A percentile compares a stretch with the other conserved stretches of the same genome.
Conservation (phyloP, 208 protist genomes). For the Trypanosoma cruzi region DNA sequence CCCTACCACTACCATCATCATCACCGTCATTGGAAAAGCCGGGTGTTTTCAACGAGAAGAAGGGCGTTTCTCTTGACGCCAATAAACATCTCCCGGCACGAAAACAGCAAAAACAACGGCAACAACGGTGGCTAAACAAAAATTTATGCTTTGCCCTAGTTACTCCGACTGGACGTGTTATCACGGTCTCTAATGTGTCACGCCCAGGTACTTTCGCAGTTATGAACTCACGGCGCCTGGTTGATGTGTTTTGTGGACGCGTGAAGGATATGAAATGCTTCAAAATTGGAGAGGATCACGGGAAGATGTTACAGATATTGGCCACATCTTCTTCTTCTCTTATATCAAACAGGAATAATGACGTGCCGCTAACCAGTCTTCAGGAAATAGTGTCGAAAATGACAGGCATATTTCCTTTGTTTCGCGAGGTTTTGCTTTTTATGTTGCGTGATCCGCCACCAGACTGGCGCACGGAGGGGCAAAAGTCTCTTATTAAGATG, state of each 20-base stretch:
- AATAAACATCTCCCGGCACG: not conserved
- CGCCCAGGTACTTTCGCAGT: not conserved
- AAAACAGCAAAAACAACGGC: not conserved
- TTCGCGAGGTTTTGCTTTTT: constrained; percentile 38
- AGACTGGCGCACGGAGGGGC: constrained; percentile 54
- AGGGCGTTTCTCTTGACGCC: not conserved
- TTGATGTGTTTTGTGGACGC: constrained; percentile 19
- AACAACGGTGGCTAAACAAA: not conserved
- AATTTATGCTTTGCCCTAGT: constrained; percentile 21
- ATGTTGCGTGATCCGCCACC: constrained; percentile 51
- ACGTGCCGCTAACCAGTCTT: constrained; percentile 9
- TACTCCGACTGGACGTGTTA: constrained; percentile 28
- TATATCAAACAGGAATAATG: not conserved
- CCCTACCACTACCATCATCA: not conserved
- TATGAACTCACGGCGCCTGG: constrained; percentile 10
- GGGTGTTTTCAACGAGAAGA: not conserved
- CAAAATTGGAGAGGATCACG: constrained; percentile 6
- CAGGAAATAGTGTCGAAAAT: constrained; percentile 14
- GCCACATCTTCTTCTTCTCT: constrained; percentile 2
- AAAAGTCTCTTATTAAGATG: constrained; percentile 43
- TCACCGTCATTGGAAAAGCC: not conserved
- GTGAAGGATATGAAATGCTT: not conserved
- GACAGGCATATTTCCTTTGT: constrained; percentile 18
- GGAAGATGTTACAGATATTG: constrained; percentile 10
- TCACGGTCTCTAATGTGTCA: constrained; percentile 23